Evolutionary conservation across 345 rosid genomes (phyloP), one percentile per base, ranked within the genome.

Genomic region (Bruguiera sexangula): DNA sequence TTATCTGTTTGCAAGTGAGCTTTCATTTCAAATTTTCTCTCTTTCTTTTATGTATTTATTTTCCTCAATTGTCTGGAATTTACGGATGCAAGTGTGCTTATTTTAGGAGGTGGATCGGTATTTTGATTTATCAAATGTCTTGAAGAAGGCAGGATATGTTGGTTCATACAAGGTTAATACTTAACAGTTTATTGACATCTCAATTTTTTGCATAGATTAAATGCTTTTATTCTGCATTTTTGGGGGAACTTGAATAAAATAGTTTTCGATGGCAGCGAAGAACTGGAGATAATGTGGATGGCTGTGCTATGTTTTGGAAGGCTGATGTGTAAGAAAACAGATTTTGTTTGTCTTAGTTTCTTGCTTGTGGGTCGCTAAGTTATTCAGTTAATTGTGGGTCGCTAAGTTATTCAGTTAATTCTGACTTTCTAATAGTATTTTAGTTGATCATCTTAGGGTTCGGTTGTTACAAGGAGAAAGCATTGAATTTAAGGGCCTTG

Each of bases 291-390:
- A 61, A 73, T 78, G 84, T 75, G 66, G 97, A 92, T 73, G 96
- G 96, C 13, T 92, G 97, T 76, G 97, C 96, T 62, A 75, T 76
- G 39, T 89, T 92, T 68, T 92, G 96, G 97, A 89, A 81, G 81
- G 80, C 85, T 20, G 81, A 87, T 39, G 82, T 73, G 97, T 89
- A 71, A 76, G 79, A 20, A 31, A 67, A 48, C 50, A 2, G 50
- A 43, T 70, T n/a, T 53, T 37, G 63, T 36, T 75, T 55, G 37
- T 67, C 39, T 26, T 26, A 15, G 59, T 69, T 39, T 66, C n/a
- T 21, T 63, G 43, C 50, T 13, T 43, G 50, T 13, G 50, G 50
- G 3, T 43, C 1, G 0, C 50, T 13, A 43, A 13, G 18, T 43
- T 43, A 13, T 13, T 43, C 50, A 15, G 5, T 59, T 16, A 13